These are phyloP conservation scores for Verticillium longisporum DNA, from an alignment of 2,329 filamentous ascomycete genomes.

Conservation along the genomic window DNA sequence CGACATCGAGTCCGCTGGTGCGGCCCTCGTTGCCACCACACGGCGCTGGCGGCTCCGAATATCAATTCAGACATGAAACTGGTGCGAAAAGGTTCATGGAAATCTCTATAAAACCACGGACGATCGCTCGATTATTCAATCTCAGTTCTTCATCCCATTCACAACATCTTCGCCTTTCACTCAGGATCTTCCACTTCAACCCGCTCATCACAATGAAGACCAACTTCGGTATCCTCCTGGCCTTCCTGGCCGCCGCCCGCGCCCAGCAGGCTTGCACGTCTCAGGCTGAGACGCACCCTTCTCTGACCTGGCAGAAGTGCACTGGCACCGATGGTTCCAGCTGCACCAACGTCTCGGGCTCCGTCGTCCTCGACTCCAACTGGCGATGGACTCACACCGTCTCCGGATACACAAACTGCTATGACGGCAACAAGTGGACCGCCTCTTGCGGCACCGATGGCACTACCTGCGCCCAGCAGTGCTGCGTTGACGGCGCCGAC, in stretches of 20 bases:
- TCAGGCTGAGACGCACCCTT: conserved; percentile 43
- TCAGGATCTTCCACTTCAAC: background rate
- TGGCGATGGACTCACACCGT: conserved; percentile 53
- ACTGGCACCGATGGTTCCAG: conserved; percentile 31
- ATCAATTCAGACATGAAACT: background rate
- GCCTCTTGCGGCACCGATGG: conserved; percentile 29
- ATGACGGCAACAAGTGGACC: conserved; percentile 45
- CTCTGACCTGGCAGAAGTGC: conserved; percentile 47
- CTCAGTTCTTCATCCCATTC: conserved; percentile 1
- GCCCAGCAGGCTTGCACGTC: conserved; percentile 46
- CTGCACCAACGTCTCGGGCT: conserved; percentile 41
- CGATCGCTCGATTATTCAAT: background rate
- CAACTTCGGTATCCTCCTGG: conserved; percentile 23
- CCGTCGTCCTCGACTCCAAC: conserved; percentile 52
- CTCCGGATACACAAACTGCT: conserved; percentile 45
- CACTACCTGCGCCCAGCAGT: conserved; percentile 37
- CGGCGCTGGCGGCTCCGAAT: background rate
- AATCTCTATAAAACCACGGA: background rate
- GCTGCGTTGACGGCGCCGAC: conserved; percentile 47
- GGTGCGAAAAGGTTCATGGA: background rate
- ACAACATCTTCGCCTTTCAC: background rate
- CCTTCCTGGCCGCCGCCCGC: conserved; percentile 32
- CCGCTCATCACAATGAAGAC: conserved; percentile 19
- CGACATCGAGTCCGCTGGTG: background rate
- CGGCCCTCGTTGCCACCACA: background rate